phyloP scores from a whole-genome alignment of 2,329 filamentous ascomycete species.

The Phoma herbarum region DNA sequence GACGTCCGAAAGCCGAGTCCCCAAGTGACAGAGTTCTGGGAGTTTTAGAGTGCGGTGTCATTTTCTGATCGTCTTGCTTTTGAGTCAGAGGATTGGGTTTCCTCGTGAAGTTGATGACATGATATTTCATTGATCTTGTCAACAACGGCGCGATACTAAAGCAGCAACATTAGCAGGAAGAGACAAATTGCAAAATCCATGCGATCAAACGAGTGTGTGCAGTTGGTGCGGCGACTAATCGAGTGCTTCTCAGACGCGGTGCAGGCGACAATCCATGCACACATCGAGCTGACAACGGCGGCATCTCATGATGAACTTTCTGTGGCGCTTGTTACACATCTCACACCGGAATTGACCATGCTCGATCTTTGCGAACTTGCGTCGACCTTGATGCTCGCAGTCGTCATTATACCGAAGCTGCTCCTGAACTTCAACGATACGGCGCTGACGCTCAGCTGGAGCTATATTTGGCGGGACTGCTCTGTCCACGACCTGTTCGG shows the following conservation, averaged over 20 bases:
- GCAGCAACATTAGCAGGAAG: background rate
- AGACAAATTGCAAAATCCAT: background rate
- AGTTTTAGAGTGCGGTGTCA: too few species aligned
- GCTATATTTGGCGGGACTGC: constrained; percentile 10
- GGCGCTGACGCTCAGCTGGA: too few species aligned
- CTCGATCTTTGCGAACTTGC: too few species aligned
- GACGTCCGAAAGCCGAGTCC: too few species aligned
- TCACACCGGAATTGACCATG: too few species aligned
- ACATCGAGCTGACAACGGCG: background rate
- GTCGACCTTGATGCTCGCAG: too few species aligned
- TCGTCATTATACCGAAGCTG: too few species aligned
- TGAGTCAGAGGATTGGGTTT: too few species aligned
- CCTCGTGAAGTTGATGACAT: background rate
- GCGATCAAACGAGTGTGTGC: background rate
- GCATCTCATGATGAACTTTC: background rate
- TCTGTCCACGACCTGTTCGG: constrained; percentile 38
- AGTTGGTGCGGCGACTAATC: background rate
- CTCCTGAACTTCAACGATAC: too few species aligned
- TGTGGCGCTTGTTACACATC: too few species aligned
- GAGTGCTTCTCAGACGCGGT: background rate
- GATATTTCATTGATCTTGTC: background rate
- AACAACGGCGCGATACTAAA: background rate
- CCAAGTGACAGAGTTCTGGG: too few species aligned
- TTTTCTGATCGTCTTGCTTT: too few species aligned
- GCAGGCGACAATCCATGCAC: background rate